These are phyloP conservation scores for Knoxdaviesia capensis DNA, from an alignment of 2,329 filamentous ascomycete genomes.

Conservation along the genomic window DNA sequence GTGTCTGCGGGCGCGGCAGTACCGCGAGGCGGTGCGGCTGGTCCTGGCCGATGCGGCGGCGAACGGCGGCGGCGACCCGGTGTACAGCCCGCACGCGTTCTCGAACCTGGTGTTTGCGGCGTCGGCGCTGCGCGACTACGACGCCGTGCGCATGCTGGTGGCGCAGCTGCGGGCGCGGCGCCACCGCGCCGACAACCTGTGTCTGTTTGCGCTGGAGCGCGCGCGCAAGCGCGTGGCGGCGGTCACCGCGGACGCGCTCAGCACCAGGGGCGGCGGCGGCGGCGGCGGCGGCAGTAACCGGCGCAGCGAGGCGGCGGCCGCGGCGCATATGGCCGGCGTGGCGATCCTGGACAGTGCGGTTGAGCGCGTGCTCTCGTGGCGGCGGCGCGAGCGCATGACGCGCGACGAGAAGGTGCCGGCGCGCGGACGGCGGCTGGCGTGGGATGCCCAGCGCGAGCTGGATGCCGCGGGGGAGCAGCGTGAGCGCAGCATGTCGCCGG, in stretches of 20 bases:
- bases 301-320: no score
- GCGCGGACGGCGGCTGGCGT: no score
- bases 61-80: conserved; percentile 1
- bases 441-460: no score
- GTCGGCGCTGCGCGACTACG: conserved; percentile 3
- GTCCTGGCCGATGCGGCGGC: neutral
- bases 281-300: conserved; percentile 23
- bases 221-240: conserved; percentile 1
- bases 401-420: no score
- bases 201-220: conserved; percentile 1
- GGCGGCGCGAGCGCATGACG: no score
- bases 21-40: conserved; percentile 2
- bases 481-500: no score
- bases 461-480: no score
- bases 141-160: conserved; percentile 1
- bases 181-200: conserved; percentile 1
- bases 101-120: conserved; percentile 4
- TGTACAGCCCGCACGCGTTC: conserved; percentile 1
- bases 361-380: no score
- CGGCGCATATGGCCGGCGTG: no score
- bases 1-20: conserved; percentile 3
- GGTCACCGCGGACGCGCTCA: conserved; percentile 24
- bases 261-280: conserved; percentile 17
- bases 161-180: neutral
- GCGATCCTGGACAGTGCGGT: no score